Conservation (phyloP, 1,139 yeast genomes). For the Geotrichum histeridarum region DNA sequence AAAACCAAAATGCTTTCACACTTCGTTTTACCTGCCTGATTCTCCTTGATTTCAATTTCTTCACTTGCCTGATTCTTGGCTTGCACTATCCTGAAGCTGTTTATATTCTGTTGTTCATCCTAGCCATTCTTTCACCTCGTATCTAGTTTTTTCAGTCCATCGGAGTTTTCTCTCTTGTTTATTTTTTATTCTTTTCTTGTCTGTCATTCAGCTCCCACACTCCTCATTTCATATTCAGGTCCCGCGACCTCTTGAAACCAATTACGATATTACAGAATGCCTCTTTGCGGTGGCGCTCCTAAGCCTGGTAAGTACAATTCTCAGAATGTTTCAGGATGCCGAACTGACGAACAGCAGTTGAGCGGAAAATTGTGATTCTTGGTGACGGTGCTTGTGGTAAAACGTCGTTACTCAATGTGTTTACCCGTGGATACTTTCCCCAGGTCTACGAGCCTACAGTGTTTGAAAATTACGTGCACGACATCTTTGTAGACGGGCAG, state of each 20-base stretch:
- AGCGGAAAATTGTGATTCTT: slow-evolving; percentile 87
- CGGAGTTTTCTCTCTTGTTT: neutral
- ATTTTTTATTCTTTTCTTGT: too few species aligned
- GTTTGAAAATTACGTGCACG: slow-evolving; percentile 95
- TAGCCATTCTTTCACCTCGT: neutral
- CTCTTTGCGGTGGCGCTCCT: slow-evolving; percentile 63
- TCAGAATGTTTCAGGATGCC: neutral
- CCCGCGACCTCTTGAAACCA: neutral
- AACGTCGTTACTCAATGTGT: slow-evolving; percentile 87
- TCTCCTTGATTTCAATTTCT: neutral
- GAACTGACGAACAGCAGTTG: slow-evolving; percentile 41
- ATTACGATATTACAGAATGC: slow-evolving; percentile 41
- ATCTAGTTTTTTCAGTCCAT: neutral
- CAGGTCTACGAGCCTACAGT: slow-evolving; percentile 98
- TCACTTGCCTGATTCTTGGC: neutral
- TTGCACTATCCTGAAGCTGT: neutral
- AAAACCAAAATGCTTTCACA: neutral
- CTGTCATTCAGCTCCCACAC: neutral
- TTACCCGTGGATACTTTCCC: slow-evolving; percentile 96
- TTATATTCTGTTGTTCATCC: neutral
- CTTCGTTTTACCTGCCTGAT: neutral
- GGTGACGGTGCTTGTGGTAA: slow-evolving; percentile 98
- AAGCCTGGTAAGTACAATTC: slow-evolving; percentile 44
- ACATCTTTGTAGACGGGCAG: slow-evolving; percentile 90
- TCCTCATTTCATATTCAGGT: neutral